phyloP scores from a whole-genome alignment of 2,329 filamentous ascomycete species.

The Torrubiellomyces zombiae region DNA sequence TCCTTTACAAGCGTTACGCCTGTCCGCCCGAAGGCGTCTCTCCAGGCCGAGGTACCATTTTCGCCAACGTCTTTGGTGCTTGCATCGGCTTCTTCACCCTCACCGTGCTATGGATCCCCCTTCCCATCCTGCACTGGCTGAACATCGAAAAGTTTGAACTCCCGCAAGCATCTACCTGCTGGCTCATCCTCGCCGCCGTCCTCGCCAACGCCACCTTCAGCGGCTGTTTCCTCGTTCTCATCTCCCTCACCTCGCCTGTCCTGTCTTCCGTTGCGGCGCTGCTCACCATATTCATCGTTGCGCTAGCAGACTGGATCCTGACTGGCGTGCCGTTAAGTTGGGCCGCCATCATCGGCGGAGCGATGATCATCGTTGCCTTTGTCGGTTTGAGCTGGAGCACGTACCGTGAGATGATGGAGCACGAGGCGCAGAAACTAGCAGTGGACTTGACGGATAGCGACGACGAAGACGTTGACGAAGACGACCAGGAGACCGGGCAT shows the following conservation, averaged over 20 bases:
- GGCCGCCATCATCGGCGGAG: constrained; percentile 65
- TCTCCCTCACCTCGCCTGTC: constrained; percentile 83
- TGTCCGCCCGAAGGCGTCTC: constrained; percentile 83
- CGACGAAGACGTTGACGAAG: constrained; percentile 19
- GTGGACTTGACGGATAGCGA: constrained; percentile 30
- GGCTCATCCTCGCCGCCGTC: constrained; percentile 66
- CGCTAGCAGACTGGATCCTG: constrained; percentile 74
- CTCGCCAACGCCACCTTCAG: constrained; percentile 83
- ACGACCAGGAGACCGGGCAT: too few relatives aligned
- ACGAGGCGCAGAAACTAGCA: constrained; percentile 42
- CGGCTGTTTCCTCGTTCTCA: constrained; percentile 82
- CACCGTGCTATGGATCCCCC: constrained; percentile 74
- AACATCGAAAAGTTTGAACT: constrained; percentile 72
- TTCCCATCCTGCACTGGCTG: constrained; percentile 66
- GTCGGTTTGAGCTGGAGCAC: constrained; percentile 79
- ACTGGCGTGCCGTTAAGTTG: constrained; percentile 60
- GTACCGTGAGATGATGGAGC: constrained; percentile 82
- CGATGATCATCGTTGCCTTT: constrained; percentile 80
- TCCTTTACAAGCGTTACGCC: constrained; percentile 83
- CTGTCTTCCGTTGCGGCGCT: constrained; percentile 83
- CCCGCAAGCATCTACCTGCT: constrained; percentile 60
- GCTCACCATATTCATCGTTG: constrained; percentile 92
- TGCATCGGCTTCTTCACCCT: constrained; percentile 79
- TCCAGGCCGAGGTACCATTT: constrained; percentile 81
- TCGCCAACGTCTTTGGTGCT: constrained; percentile 82